These are phyloP conservation scores for Diaporthe sp. DNA, from an alignment of 2,329 filamentous ascomycete genomes.

Conservation along the genomic window DNA sequence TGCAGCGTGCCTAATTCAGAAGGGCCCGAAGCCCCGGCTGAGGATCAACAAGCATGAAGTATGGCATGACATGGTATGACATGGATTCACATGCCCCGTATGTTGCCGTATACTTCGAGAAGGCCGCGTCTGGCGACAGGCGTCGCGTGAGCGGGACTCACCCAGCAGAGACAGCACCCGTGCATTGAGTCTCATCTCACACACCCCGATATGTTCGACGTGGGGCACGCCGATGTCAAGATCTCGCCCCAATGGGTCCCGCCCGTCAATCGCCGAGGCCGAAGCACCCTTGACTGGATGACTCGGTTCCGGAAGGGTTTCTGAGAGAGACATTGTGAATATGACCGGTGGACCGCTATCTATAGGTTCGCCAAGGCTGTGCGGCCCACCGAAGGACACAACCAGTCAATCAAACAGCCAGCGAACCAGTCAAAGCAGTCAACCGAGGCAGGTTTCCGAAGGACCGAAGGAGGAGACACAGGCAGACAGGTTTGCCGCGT, in stretches of 20 bases:
- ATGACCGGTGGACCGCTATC: background rate
- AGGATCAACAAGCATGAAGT: conserved; percentile 25
- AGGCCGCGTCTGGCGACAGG: conserved; percentile 5
- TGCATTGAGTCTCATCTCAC: conserved; percentile 16
- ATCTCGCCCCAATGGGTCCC: conserved; percentile 6
- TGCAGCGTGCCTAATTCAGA: conserved; percentile 10
- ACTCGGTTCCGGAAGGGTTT: conserved; percentile 6
- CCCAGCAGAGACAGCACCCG: background rate
- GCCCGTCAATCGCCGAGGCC: conserved; percentile 14
- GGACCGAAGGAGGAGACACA: background rate
- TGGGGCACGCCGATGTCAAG: conserved; percentile 7
- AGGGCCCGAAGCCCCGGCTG: background rate
- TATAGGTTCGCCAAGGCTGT: background rate
- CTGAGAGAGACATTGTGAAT: background rate
- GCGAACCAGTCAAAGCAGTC: background rate
- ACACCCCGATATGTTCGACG: background rate
- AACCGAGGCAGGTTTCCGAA: background rate
- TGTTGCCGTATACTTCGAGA: conserved; percentile 15
- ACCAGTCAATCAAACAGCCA: background rate
- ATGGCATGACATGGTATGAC: conserved; percentile 18
- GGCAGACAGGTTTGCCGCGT: background rate
- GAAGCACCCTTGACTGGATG: conserved; percentile 8
- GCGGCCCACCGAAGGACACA: conserved; percentile 1
- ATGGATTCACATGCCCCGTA: background rate
- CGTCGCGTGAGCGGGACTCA: background rate